Evolutionary conservation across 2,329 filamentous ascomycete genomes (phyloP).

Genomic region (Fragosphaeria purpurea): DNA sequence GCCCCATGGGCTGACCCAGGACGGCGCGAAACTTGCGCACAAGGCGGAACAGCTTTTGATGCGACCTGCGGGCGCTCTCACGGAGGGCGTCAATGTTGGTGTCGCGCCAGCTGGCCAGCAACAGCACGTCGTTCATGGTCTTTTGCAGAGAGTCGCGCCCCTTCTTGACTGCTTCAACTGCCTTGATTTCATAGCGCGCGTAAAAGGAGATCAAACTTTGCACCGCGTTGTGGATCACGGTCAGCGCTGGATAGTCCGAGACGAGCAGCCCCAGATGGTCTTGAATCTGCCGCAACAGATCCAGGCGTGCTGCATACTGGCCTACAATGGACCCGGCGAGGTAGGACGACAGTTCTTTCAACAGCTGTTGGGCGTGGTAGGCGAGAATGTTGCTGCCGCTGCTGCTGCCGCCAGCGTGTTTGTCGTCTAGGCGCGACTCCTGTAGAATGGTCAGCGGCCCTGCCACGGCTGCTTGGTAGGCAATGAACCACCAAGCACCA

Average conservation of each 20-base stretch:
- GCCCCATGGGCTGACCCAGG: slow-evolving; percentile 64
- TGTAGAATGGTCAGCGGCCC: slow-evolving; percentile 56
- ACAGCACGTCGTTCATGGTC: slow-evolving; percentile 83
- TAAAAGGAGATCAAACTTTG: slow-evolving; percentile 71
- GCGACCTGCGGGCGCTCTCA: slow-evolving; percentile 82
- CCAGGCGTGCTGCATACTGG: slow-evolving; percentile 65
- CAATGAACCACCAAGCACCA: slow-evolving; percentile 90
- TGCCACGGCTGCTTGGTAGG: slow-evolving; percentile 79
- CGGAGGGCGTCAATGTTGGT: slow-evolving; percentile 84
- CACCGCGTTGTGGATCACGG: slow-evolving; percentile 53
- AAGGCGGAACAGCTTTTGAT: slow-evolving; percentile 83
- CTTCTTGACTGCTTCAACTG: slow-evolving; percentile 54
- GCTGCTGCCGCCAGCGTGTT: not conserved
- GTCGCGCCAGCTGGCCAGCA: slow-evolving; percentile 95
- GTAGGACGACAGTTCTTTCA: slow-evolving; percentile 71
- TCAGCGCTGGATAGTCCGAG: slow-evolving; percentile 48
- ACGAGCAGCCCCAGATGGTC: slow-evolving; percentile 55
- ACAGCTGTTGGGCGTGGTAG: slow-evolving; percentile 55
- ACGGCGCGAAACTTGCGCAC: slow-evolving; percentile 81
- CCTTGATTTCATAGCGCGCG: slow-evolving; percentile 55
- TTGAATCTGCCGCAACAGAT: slow-evolving; percentile 55
- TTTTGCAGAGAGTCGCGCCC: slow-evolving; percentile 75
- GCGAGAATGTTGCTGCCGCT: slow-evolving; percentile 29
- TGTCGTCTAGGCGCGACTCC: slow-evolving; percentile 41
- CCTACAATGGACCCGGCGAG: slow-evolving; percentile 70